Evolutionary conservation across 345 rosid genomes (phyloP).

Genomic region (Geranium brycei): DNA sequence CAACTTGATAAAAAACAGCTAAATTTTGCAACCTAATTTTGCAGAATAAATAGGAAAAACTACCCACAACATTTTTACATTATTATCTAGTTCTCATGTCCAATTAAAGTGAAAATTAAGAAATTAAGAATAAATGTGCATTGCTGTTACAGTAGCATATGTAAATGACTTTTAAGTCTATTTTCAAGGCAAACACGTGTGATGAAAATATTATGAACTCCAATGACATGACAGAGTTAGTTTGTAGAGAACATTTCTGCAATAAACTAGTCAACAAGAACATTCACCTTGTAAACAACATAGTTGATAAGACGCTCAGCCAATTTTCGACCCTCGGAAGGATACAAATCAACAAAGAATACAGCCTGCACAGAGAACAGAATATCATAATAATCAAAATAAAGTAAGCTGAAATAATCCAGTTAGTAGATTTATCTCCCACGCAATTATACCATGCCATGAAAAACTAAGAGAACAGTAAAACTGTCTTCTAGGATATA

Average conservation of each 20-base stretch:
- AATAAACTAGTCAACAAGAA: slow-evolving; percentile 3
- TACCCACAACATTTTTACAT: neutral
- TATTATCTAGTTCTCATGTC: neutral
- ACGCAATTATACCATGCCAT: neutral
- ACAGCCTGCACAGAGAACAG: slow-evolving; percentile 48
- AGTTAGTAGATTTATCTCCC: neutral
- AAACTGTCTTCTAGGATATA: too few species aligned
- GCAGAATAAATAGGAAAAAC: neutral
- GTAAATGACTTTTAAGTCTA: neutral
- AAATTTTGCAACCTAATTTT: neutral
- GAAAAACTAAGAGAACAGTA: too few species aligned
- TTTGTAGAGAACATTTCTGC: neutral
- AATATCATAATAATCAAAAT: slow-evolving; percentile 7
- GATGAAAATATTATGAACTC: neutral
- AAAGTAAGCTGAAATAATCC: neutral
- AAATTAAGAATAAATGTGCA: too few species aligned
- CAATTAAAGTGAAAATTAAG: neutral
- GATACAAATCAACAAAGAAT: slow-evolving; percentile 68
- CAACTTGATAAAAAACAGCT: neutral
- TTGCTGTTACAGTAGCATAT: neutral
- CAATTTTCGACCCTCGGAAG: slow-evolving; percentile 67
- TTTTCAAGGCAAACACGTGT: neutral
- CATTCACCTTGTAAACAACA: slow-evolving; percentile 81
- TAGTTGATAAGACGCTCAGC: slow-evolving; percentile 86
- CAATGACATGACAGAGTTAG: neutral